Base-by-base conservation (phyloP, 2,329 filamentous ascomycete species). In the Penicillium sp. region DNA sequence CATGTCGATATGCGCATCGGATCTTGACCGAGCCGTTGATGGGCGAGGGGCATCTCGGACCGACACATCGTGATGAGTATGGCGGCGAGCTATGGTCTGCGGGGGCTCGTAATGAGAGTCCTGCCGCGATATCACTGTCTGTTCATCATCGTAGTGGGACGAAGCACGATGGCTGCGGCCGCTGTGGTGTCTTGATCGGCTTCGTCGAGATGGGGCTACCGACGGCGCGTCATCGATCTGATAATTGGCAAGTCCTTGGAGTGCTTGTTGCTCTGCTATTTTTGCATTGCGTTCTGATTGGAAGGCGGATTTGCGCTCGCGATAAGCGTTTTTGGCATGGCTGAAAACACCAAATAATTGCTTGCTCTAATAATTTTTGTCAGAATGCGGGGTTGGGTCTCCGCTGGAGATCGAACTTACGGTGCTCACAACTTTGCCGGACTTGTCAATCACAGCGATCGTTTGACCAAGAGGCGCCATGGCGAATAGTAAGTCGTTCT, bases 331-430 rank as follows among this genome's bases (percentile, higher is more conserved):
- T 72, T 91, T 91, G 62, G 93, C 93, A 73, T 97, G 92, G 74
- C 91, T 96, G 82, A 96, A 95, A 71, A 97, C 89, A 72, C 87
- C 88, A 70, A 95, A 85, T 25, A 97, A 81, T 68, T 96, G 90
- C 78, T 95, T 96, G 71, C 91, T 91, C 91, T 95, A 70, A 46
- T 42, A 43, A 12, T 12, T 33, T 45, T 48, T n/a, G 53, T 66
- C 46, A 66, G 63, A 45, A 56, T 53, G 48, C 50, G 70, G 58
- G 65, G 54, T 46, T 31, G 51, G 47, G 38, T 15, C 12, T 13
- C 38, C 31, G 23, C 45, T 52, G 46, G 42, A 53, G 33, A 54
- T 57, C 47, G 49, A 61, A 56, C 88, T 74, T 82, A 93, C 91
- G 59, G 89, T 94, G 81, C 88, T 93, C 67, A 96, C 90, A 50